These are phyloP conservation scores for Theileria sp. DNA, from an alignment of 169 alveolate species.

Conservation along the genomic window DNA sequence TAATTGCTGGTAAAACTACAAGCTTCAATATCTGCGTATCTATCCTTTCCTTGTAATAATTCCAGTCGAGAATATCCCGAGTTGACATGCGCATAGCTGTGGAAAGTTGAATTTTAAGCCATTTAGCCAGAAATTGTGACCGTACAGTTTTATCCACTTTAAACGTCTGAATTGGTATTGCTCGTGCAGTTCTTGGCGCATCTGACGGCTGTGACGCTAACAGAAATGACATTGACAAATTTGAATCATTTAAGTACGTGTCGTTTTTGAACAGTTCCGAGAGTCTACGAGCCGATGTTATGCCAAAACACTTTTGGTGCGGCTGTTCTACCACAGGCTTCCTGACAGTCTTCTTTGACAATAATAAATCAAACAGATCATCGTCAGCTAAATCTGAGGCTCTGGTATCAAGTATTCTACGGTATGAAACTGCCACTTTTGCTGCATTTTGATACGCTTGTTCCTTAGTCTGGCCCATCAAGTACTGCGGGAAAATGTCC, in stretches of 20 bases:
- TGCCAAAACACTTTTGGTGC: slow-evolving; percentile 88
- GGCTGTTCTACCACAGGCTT: slow-evolving; percentile 90
- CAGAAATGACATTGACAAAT: slow-evolving; percentile 85
- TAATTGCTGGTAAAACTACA: slow-evolving; percentile 93
- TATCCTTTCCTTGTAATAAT: slow-evolving; percentile 92
- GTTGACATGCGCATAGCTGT: slow-evolving; percentile 82
- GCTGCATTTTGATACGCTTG: slow-evolving; percentile 94
- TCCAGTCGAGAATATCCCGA: slow-evolving; percentile 94
- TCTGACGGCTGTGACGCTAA: slow-evolving; percentile 91
- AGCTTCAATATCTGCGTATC: slow-evolving; percentile 89
- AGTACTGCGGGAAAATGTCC: slow-evolving; percentile 92
- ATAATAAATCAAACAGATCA: slow-evolving; percentile 90
- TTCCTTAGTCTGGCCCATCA: slow-evolving; percentile 88
- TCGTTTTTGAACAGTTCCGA: slow-evolving; percentile 88
- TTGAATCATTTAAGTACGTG: slow-evolving; percentile 77
- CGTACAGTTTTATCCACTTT: slow-evolving; percentile 79
- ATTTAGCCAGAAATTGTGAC: slow-evolving; percentile 73
- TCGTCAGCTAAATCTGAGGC: slow-evolving; percentile 88
- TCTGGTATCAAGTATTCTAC: slow-evolving; percentile 84
- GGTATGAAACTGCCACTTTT: slow-evolving; percentile 89
- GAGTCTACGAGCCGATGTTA: slow-evolving; percentile 92
- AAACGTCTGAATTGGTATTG: slow-evolving; percentile 92
- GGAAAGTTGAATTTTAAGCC: slow-evolving; percentile 82
- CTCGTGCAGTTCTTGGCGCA: slow-evolving; percentile 92
- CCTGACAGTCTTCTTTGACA: slow-evolving; percentile 88